Base-by-base conservation (phyloP, 192 early-diverging fungal genomes). In the Geranomyces michiganensis region DNA sequence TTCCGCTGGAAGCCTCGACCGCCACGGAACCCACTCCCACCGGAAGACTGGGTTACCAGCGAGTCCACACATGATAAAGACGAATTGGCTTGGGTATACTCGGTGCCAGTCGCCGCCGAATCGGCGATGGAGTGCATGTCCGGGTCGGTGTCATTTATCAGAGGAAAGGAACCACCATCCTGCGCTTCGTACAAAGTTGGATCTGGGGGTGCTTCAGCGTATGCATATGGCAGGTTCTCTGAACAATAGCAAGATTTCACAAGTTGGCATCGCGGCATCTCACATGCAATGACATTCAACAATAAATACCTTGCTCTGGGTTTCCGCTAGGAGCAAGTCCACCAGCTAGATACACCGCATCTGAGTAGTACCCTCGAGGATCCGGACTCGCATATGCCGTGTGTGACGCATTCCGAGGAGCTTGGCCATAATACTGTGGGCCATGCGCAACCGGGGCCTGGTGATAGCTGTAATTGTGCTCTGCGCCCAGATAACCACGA, bases 41-140 rank as follows among this genome's bases (percentile, higher is more conserved):
- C 21, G 7, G 79, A 80, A 1, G 76, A 66, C 70, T 81, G 79
- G 1, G 79, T 81, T 9, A 77, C 59, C 13, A 81, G 48, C 2
- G 79, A 81, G 30, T 75, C 73, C n/a, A 76, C 69, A 41, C 69
- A 41, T 19, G 79, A 81, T 59, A 45, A 65, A 31, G 56, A 68
- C 32, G 67, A 65, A 61, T 67, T 33, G 10, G 31, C 61, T 29
- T 71, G 30, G 47, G 44, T 64, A 53, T 51, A 71, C 12, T 24
- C 32, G 0, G 68, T 30, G 15, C 36, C 41, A 29, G 68, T 27
- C 24, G 21, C 45, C 21, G 60, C 31, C 26, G 70, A 71, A 27
- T 64, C 70, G n/a, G 70, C 61, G 8, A 64, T 7, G 8, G 70
- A 71, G 15, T 71, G 19, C 17, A 33, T 17, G 32, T 12, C 61